Base-by-base conservation (phyloP, 2,329 filamentous ascomycete genomes). In the Hysterium pulicare region DNA sequence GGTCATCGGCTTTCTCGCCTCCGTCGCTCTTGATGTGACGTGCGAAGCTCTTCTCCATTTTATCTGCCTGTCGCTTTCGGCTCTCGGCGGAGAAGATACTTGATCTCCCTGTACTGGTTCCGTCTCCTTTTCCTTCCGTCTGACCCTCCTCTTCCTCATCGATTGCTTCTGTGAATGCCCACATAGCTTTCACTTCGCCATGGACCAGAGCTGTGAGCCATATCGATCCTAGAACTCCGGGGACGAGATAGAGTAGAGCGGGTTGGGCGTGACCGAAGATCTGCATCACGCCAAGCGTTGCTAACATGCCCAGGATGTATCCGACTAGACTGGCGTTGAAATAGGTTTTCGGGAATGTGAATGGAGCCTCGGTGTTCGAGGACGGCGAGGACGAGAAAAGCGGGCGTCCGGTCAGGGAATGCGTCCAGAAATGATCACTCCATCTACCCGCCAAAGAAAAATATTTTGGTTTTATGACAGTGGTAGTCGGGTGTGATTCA, bases 201-300 rank as follows among this genome's bases (percentile, higher is more conserved):
- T 83, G 79, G 15, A 77, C 61, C 4, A 83, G 53, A 0, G 85
- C 91, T 2, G 86, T 93, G 3, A 82, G 66, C 85, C 88, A 94
- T 1, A 93, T 61, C 1, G 84, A 78, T 1, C 78, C 74, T 4
- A 96, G 70, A 0, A 97, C 88, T 0, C 87, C 84, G 0, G 91
- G 91, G 0, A 97, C 93, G 5, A 98, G 80, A 61, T 97, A 97
- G 11, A 98, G 72, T 23, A 98, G 75, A 6, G 93, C 91, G 0
- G 91, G 91, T 61, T 98, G 91, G 2, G 87, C 88, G 48, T 88
- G 88, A 35, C 84, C 77, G 58, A 82, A 93, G 8, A 88, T 70
- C 38, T 90, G 75, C 69, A 97, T 85, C 55, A 90, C 86, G 0
- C 77, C 71, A 15, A 96, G 68, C 0, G 91, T 96, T 2, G 76